Percentiles rank a stretch among this genome's conserved stretches.
phyloP scores from a whole-genome alignment of 2,329 filamentous ascomycete genomes.

The Fusarium chlamydosporum region DNA sequence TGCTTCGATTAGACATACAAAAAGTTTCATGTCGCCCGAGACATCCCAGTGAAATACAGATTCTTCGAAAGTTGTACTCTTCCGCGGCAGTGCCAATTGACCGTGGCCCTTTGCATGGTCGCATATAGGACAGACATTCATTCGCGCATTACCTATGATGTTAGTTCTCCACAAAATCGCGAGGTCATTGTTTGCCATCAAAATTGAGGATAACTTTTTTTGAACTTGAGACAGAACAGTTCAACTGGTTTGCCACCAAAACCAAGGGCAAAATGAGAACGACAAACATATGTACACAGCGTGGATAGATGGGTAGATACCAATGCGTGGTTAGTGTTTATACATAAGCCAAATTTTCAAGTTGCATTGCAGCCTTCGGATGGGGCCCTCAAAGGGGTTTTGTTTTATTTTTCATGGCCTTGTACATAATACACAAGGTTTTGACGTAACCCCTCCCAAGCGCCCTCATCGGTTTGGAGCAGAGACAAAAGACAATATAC shows the following conservation, averaged over 20 bases:
- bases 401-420: slow-evolving; percentile 44
- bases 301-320: neutral
- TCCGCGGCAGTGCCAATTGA: too few species aligned
- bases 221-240: too few species aligned
- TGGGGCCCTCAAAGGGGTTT: slow-evolving; percentile 36
- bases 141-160: neutral
- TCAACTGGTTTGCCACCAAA: neutral
- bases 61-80: too few species aligned
- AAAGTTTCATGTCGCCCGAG: too few species aligned
- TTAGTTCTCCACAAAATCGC: neutral
- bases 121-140: neutral
- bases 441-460: slow-evolving; percentile 33
- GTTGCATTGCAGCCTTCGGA: neutral
- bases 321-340: neutral
- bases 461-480: slow-evolving; percentile 39
- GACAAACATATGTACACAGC: neutral
- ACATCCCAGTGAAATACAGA: too few species aligned
- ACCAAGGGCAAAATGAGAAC: too few species aligned
- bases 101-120: neutral
- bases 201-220: too few species aligned
- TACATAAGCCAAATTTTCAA: neutral
- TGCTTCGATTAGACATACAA: too few species aligned
- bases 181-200: neutral
- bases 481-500: neutral
- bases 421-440: slow-evolving; percentile 36